Evolutionary conservation across 2,329 filamentous ascomycete genomes (phyloP).

Genomic region (Penicillium sp.): DNA sequence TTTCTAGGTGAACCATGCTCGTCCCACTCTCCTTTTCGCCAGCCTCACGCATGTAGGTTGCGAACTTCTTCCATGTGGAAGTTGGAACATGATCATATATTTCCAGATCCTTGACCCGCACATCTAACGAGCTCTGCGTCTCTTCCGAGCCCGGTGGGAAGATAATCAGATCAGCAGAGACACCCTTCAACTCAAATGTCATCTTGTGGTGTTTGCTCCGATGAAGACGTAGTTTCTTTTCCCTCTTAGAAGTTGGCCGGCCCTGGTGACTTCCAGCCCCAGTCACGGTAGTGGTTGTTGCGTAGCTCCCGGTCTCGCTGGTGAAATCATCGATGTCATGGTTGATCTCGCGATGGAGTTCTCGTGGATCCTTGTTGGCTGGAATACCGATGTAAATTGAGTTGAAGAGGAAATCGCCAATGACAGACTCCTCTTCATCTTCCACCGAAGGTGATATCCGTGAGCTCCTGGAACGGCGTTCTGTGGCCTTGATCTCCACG

Average conservation of each 20-base stretch:
- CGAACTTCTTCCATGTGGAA: conserved; percentile 98
- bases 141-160: conserved; percentile 76
- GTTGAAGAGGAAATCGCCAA: conserved; percentile 96
- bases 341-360: conserved; percentile 81
- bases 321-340: conserved; percentile 78
- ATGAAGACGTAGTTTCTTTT: conserved; percentile 68
- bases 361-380: conserved; percentile 76
- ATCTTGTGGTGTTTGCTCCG: conserved; percentile 93
- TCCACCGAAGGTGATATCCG: conserved; percentile 54
- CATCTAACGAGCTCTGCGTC: conserved; percentile 81
- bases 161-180: conserved; percentile 76
- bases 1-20: conserved; percentile 85
- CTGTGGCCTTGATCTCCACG: conserved; percentile 77
- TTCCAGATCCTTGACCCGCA: conserved; percentile 78
- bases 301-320: conserved; percentile 87
- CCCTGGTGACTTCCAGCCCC: conserved; percentile 38
- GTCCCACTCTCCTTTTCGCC: conserved; percentile 82
- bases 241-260: conserved; percentile 37
- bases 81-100: conserved; percentile 92
- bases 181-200: conserved; percentile 83
- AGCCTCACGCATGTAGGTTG: conserved; percentile 84
- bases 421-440: conserved; percentile 76
- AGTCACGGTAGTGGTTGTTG: conserved; percentile 63
- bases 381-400: conserved; percentile 97
- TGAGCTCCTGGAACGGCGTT: conserved; percentile 63